Conservation (phyloP, 805 yeast genomes). For the Lachancea quebecensis region DNA sequence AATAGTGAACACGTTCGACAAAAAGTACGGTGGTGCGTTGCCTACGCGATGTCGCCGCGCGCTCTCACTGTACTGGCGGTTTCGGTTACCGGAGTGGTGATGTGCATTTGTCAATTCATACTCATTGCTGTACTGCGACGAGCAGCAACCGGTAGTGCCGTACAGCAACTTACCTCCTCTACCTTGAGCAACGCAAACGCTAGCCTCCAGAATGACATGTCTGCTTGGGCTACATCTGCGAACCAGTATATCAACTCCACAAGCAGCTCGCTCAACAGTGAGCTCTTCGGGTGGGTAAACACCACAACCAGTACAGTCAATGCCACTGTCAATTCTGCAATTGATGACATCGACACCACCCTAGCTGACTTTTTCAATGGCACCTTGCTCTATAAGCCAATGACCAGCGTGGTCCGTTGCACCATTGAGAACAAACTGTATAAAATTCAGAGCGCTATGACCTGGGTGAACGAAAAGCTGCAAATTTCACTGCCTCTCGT, state of each 20-base stretch:
- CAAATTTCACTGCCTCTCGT: slow-evolving; percentile 52
- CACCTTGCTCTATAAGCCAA: slow-evolving; percentile 59
- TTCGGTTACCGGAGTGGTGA: slow-evolving; percentile 49
- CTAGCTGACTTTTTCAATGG: slow-evolving; percentile 55
- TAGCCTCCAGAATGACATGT: slow-evolving; percentile 30
- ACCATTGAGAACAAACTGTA: slow-evolving; percentile 67
- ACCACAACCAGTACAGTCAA: slow-evolving; percentile 53
- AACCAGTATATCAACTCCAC: slow-evolving; percentile 46
- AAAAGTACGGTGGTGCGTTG: slow-evolving; percentile 33
- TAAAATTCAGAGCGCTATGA: slow-evolving; percentile 59
- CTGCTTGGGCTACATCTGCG: slow-evolving; percentile 48
- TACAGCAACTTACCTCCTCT: slow-evolving; percentile 1
- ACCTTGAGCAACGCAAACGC: slow-evolving; percentile 8
- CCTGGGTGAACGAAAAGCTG: slow-evolving; percentile 69
- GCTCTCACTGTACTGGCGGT: slow-evolving; percentile 45
- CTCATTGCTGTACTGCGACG: slow-evolving; percentile 31
- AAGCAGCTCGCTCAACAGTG: slow-evolving; percentile 50
- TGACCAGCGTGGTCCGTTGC: slow-evolving; percentile 68
- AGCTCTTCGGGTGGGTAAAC: slow-evolving; percentile 60
- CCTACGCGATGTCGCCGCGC: slow-evolving; percentile 45
- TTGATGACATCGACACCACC: slow-evolving; percentile 50
- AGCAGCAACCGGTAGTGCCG: slow-evolving; percentile 3
- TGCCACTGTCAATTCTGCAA: slow-evolving; percentile 50
- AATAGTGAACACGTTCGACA: slow-evolving; percentile 10
- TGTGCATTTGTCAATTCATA: slow-evolving; percentile 48